Base-by-base conservation (phyloP, 805 yeast species). In the Cyberlindnera maclurae region DNA sequence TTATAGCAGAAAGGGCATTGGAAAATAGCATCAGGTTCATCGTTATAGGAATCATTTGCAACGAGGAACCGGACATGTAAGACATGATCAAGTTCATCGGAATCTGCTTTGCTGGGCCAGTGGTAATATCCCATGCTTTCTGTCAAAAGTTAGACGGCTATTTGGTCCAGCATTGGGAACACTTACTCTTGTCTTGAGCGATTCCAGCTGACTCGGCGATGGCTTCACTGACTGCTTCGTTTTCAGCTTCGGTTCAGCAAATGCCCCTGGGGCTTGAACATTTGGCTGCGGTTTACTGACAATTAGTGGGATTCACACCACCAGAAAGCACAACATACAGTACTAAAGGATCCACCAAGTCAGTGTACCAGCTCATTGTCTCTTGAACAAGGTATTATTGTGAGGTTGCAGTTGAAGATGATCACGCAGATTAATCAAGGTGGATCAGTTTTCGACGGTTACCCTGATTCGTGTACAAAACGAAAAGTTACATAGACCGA, bases 51-150 rank as follows among this genome's bases (percentile, higher is more conserved):
- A 90, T 87, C 48, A 90, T 71, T 52, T 93, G 97, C 20, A 93
- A 64, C 4, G 94, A 75, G 52, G 82, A 82, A 26, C 97, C 97
- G 0, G 96, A 78, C 86, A 90, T 85, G 59, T 86, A 93, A 44
- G 87, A 78, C 95, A 90, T 86, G 34, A 86, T 65, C 36, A 84
- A 59, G 54, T 86, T 93, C 94, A 87, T 83, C 7, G 97, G 95
- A n/a, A 93, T 71, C 22, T 73, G 62, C 56, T 88, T 90, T 3
- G 87, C 84, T 0, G 97, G 96, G 1, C 78, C 77, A 12, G 74
- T 60, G 3, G 96, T 95, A 29, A 84, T 55, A 41, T 84, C 93
- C 95, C 96, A 87, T 0, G 94, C 89, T 52, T 82, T 83, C 52
- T 34, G 24, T 32, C 4, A 4, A 6, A 22, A n/a, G 15, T 32